phyloP scores from a whole-genome alignment of 2,329 filamentous ascomycete species.

The Aureobasidium sp. region DNA sequence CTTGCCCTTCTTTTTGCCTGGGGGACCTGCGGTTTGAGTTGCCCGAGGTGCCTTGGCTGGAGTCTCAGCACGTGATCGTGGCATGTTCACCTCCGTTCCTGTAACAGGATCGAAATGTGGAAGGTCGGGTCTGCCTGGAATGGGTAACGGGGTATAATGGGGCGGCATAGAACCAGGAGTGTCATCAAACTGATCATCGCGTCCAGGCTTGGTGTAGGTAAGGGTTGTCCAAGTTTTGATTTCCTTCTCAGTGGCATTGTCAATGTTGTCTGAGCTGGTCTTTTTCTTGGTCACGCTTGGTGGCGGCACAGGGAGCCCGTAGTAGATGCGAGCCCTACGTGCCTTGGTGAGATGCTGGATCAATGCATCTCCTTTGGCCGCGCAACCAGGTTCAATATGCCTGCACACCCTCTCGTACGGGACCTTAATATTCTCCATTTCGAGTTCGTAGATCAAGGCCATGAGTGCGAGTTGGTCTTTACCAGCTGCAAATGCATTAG shows the following conservation, averaged over 20 bases:
- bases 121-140: background rate
- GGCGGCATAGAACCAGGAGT: background rate
- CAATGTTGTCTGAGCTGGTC: background rate
- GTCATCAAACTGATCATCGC: background rate
- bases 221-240: background rate
- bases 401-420: conserved; percentile 21
- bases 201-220: background rate
- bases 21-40: background rate
- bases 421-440: conserved; percentile 17
- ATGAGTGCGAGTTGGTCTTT: conserved; percentile 25
- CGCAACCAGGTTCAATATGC: conserved; percentile 12
- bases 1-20: background rate
- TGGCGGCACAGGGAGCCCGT: conserved; percentile 20
- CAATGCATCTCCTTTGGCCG: conserved; percentile 21
- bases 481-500: conserved; percentile 19
- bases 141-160: background rate
- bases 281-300: background rate
- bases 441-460: conserved; percentile 21
- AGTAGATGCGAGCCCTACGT: conserved; percentile 18
- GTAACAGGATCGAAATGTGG: background rate
- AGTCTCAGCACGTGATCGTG: background rate
- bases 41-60: background rate
- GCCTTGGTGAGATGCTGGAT: conserved; percentile 26
- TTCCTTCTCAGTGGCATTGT: background rate
- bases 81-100: background rate